Evolutionary conservation across 1,284 basidiomycete species (phyloP), one percentile per base, ranked within the genome.

Genomic region (Sparassis latifolia): DNA sequence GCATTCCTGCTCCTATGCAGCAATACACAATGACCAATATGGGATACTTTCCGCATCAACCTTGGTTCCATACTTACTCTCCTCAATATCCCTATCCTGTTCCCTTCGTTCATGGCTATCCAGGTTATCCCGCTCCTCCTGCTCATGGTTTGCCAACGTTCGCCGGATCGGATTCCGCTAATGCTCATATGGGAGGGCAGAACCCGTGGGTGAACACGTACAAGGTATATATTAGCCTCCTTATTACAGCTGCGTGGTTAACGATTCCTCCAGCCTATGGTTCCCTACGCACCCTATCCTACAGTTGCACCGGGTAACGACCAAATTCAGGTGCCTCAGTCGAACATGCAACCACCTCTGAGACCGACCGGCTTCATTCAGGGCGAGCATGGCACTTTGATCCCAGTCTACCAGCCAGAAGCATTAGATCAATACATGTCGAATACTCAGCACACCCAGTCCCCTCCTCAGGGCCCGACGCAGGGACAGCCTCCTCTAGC

Each of bases 321-420:
- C 4, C 44, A 54, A n/a, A 20, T 27, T 4, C 43, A 37, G 31
- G n/a, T 33, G 4, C 45, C 30, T 28, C 9, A 32, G 2, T 10
- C 10, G 2, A 48, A 28, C 10, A 44, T 66, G 33, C 80, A 82
- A 62, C 76, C 83, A 10, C 83, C 86, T 32, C 66, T 87, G 10
- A 68, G 76, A 39, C 79, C 86, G 2, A 78, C 82, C 0, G 83
- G 84, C 2, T 89, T 88, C 59, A 78, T 86, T 49, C 84, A 86
- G 54, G 79, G 82, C 45, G 82, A 86, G 49, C 80, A 84, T 49
- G 84, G 85, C 3, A 77, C 78, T 28, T 71, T 88, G 20, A 77
- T 86, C 47, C 77, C 86, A 12, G 75, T 86, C 31, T 89, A 89
- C 63, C 79, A 79, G 31, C 81, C 80, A 3, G 84, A 89, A 45